Conservation (phyloP, 768 basidiomycete genomes). For the Tulasnella sp. region DNA sequence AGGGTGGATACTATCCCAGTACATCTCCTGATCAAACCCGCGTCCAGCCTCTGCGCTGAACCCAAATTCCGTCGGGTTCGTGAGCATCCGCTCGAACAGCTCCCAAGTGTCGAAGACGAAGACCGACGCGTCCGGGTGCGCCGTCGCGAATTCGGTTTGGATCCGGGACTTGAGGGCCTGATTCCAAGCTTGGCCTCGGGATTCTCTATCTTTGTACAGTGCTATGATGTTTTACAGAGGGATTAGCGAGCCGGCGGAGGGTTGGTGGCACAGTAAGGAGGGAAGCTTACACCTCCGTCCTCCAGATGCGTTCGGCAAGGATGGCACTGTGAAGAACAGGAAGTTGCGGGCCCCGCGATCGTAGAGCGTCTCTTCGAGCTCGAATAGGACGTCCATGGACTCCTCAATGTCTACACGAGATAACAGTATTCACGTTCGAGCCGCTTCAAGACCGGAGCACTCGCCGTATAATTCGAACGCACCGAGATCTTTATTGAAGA, state of each 20-base stretch:
- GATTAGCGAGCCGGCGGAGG: too few relatives aligned
- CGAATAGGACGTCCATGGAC: constrained; percentile 43
- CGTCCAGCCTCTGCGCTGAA: constrained; percentile 36
- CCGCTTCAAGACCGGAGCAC: neutral
- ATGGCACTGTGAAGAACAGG: constrained; percentile 58
- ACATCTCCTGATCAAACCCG: constrained; percentile 38
- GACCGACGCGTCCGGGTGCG: constrained; percentile 47
- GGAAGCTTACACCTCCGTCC: neutral
- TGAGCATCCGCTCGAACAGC: constrained; percentile 49
- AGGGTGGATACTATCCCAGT: constrained; percentile 55
- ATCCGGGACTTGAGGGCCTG: constrained; percentile 46
- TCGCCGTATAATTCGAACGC: too few relatives aligned
- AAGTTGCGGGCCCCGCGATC: constrained; percentile 51
- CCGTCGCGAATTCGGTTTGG: constrained; percentile 41
- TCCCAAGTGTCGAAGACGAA: constrained; percentile 43
- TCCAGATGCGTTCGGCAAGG: constrained; percentile 32
- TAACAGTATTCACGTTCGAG: neutral
- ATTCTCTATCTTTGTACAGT: neutral
- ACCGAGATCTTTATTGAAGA: constrained; percentile 14
- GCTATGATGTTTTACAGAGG: neutral
- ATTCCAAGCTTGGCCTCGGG: constrained; percentile 34
- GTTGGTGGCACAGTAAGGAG: neutral
- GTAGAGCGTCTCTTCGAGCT: constrained; percentile 50
- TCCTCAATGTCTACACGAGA: neutral
- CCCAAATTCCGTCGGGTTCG: constrained; percentile 45